Evolutionary conservation across 495 filamentous ascomycete genomes (phyloP), one percentile per base, ranked within the genome.

Genomic region (Penicillium silybi): DNA sequence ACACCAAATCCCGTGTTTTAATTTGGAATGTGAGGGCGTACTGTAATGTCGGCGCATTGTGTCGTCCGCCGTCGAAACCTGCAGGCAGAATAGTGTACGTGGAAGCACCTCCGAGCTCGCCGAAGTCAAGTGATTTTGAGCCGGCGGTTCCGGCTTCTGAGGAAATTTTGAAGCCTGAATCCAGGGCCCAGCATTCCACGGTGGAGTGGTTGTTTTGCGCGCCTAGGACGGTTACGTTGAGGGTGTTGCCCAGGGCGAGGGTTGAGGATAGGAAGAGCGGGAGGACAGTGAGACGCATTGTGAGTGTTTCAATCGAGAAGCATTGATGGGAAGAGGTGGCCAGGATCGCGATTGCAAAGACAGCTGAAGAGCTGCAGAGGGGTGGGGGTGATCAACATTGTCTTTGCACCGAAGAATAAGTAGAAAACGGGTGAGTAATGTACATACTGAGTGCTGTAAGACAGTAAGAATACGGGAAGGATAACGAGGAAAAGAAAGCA

Each of bases 161-260:
- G 11, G 77, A 78, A 0, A 52, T 57, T 15, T 55, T 39, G 55
- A 80, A 75, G 0, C 72, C 74, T 0, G 64, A 56, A n/a, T 54
- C 42, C 16, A 81, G 58, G 35, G 73, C 63, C 80, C 80, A 83
- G 66, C 79, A 83, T 65, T 81, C 72, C n/a, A 83, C 57, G 0
- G 66, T 69, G 8, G 80, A 82, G 29, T 59, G 57, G 54, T 68
- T 66, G 44, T 70, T 54, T 59, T 60, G 47, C 37, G 73, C 59
- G 46, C 58, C 51, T 40, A 78, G 47, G 44, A 72, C 66, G 34
- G 76, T 77, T 37, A 76, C 51, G 54, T 76, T 76, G 13, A 76
- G 60, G 3, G 64, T 64, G 34, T 47, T 50, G n/a, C 66, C 39
- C 32, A 62, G 19, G 35, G 62, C 20, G n/a, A 58, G 29, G 40